Evolutionary conservation across 805 yeast species (phyloP).

Genomic region (Lipomyces sp.): DNA sequence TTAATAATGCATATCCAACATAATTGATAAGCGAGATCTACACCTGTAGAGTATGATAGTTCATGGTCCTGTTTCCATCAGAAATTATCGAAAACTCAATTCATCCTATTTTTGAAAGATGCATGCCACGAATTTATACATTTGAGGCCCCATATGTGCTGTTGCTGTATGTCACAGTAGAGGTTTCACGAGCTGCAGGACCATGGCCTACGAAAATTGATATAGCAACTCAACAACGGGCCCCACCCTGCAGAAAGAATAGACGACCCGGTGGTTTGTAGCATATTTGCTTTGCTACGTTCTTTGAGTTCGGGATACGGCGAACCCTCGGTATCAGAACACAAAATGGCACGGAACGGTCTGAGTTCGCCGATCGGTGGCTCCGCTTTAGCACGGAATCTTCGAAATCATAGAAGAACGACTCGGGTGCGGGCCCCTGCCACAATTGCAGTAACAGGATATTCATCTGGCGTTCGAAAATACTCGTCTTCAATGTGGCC

Average conservation of each 20-base stretch:
- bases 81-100: no score
- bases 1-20: no score
- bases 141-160: neutral
- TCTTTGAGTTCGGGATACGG: neutral
- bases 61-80: no score
- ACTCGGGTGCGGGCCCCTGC: slow-evolving; percentile 14
- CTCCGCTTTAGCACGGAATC: neutral
- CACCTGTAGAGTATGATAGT: no score
- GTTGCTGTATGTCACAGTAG: neutral
- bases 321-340: neutral
- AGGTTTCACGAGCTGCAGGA: neutral
- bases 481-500: slow-evolving; percentile 10
- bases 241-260: no score
- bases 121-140: neutral
- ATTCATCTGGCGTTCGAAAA: slow-evolving; percentile 5
- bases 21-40: no score
- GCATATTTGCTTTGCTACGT: neutral
- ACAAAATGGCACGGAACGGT: neutral
- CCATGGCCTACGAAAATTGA: no score
- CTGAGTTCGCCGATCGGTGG: neutral
- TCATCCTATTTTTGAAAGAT: no score
- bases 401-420: neutral
- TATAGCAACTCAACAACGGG: no score
- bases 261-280: neutral
- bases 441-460: slow-evolving; percentile 16